Conservation (phyloP, 176 grass and related monocot species). For the Ensete ventricosum region DNA sequence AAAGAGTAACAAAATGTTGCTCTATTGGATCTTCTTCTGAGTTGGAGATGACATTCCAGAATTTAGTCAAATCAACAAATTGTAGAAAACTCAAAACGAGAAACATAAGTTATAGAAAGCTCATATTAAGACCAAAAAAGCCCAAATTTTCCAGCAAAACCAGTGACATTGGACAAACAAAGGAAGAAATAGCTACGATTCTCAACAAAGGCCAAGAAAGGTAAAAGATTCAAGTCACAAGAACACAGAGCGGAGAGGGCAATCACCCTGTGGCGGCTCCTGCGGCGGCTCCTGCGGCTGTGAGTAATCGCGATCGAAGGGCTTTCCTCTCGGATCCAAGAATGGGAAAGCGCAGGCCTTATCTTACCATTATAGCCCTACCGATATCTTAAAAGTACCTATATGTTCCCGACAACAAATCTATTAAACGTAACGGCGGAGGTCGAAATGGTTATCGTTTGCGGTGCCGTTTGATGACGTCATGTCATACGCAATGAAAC, state of each 20-base stretch:
- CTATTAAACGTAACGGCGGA: neutral
- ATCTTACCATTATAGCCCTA: neutral
- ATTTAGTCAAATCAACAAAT: too few relatives aligned
- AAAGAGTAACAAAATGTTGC: too few relatives aligned
- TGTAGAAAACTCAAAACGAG: too few relatives aligned
- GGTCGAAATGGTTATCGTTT: neutral
- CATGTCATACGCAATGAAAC: neutral
- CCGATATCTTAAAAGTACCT: neutral
- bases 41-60: too few relatives aligned
- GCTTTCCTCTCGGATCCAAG: neutral
- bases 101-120: too few relatives aligned
- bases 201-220: neutral
- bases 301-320: neutral
- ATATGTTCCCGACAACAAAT: neutral
- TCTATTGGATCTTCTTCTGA: too few relatives aligned
- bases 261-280: slow-evolving; percentile 1
- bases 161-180: neutral
- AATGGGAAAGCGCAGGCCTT: too few relatives aligned
- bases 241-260: neutral
- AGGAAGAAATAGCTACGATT: neutral
- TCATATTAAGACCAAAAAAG: too few relatives aligned
- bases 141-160: too few relatives aligned
- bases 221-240: neutral
- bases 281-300: slow-evolving; percentile 2
- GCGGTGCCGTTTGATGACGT: neutral